Evolutionary conservation across 805 yeast species (phyloP).

Genomic region (Pichia nakasei): DNA sequence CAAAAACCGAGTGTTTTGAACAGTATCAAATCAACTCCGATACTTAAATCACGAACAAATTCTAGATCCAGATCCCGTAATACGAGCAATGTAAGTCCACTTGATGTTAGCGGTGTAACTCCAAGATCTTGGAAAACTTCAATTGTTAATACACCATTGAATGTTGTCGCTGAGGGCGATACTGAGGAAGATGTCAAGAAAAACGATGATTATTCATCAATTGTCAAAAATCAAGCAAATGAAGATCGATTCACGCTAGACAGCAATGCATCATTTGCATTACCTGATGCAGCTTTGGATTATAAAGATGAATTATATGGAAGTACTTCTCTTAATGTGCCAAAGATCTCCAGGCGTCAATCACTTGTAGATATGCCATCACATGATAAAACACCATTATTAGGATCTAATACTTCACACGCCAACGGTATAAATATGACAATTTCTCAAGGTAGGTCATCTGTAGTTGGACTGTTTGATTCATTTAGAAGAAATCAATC

Average conservation of each 20-base stretch:
- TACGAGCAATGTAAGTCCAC: not conserved
- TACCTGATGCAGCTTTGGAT: constrained; percentile 4
- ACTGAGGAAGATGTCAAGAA: not conserved
- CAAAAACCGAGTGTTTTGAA: constrained; percentile 11
- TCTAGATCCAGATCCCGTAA: not conserved
- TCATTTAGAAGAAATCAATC: constrained; percentile 7
- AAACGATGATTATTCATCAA: not conserved
- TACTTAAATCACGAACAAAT: not conserved
- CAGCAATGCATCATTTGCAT: constrained; percentile 2
- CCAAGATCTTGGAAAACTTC: not conserved
- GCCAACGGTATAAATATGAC: not conserved
- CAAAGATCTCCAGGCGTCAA: not conserved
- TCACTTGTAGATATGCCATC: not conserved
- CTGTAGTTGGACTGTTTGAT: constrained; percentile 15
- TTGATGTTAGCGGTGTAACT: too few relatives aligned
- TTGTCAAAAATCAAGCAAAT: not conserved
- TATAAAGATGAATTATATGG: constrained; percentile 1
- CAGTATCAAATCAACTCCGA: not conserved
- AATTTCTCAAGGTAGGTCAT: constrained; percentile 13
- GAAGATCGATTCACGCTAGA: constrained; percentile 1
- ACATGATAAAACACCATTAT: constrained; percentile 5
- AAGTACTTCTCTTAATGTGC: not conserved
- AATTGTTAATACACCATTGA: not conserved
- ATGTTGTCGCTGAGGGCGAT: not conserved
- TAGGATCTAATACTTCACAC: not conserved